These are phyloP conservation scores for Solanum tacnaense DNA, from an alignment of 257 asterid species.

Conservation along the genomic window DNA sequence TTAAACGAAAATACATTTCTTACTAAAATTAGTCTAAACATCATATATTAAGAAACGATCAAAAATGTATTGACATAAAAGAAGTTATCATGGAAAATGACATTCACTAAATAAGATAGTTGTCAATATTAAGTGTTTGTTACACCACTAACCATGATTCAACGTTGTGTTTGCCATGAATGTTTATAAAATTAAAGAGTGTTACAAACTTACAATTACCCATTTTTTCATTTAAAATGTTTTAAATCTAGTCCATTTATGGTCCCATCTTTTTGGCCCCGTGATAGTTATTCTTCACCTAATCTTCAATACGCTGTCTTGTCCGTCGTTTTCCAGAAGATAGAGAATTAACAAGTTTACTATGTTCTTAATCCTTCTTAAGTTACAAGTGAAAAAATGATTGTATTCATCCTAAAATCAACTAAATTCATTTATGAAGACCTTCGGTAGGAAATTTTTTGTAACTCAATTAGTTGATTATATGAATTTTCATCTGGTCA, in stretches of 20 bases:
- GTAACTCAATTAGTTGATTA: not conserved
- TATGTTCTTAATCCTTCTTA: not conserved
- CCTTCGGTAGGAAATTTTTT: not conserved
- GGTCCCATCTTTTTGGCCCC: not conserved
- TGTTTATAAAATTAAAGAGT: not conserved
- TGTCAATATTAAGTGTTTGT: not conserved
- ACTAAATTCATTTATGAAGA: not conserved
- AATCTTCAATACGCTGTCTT: not conserved
- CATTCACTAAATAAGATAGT: not conserved
- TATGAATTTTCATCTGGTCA: too few species aligned
- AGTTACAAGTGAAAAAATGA: not conserved
- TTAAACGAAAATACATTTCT: not conserved
- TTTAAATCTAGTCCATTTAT: not conserved
- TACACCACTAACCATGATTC: not conserved
- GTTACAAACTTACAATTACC: not conserved
- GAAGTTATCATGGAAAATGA: not conserved
- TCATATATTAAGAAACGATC: not conserved
- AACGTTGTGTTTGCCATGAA: not conserved
- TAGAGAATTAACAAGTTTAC: not conserved
- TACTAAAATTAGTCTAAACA: not conserved
- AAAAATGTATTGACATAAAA: not conserved
- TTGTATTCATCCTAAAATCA: not conserved
- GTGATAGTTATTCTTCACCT: not conserved
- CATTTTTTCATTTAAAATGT: not conserved
- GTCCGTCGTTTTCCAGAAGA: not conserved